Evolutionary conservation across 2,329 filamentous ascomycete species (phyloP), one percentile per base, ranked within the genome.

Genomic region (Talaromyces albobiverticillius): DNA sequence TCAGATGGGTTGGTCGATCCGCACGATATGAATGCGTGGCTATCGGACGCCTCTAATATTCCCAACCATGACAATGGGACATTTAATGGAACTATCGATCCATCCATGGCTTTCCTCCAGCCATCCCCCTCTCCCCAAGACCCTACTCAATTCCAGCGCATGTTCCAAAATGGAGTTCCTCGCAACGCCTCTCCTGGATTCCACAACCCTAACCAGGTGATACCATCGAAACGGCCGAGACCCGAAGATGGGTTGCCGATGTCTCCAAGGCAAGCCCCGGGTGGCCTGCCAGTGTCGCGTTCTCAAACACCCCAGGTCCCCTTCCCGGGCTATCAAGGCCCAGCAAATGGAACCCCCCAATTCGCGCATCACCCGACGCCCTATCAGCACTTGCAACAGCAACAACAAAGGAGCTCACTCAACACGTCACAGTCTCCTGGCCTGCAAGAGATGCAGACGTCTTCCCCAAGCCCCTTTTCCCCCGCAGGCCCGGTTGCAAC

Each of bases 401-500:
- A 90, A 65, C 55, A 56, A 53, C 84, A 88, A 61, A 87, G 89
- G 64, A 86, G 87, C 49, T 91, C 90, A 3, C 82, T 85, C 48
- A 94, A 91, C 70, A 88, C 90, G 57, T 96, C 90, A 36, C 93
- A 93, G 10, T 97, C 94, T 6, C 94, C 94, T 25, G 93, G 95
- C 59, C 91, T 87, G 36, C 89, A 91, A 67, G 80, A 91, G 65
- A 90, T 97, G 71, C 88, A 91, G 60, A 96, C 93, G 43, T 88
- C 90, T 41, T 97, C 94, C 29, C 93, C 94, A 3, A 93, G 94
- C 71, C 90, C 90, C 1, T 96, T 95, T 69, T 92, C 89, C 1
- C 88, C 89, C 14, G 85, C 86, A 54, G 81, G 82, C 29, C 86
- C 88, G 62, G 89, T 90, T 63, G 82, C 79, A 34, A 73, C 82